Conservation (phyloP, 176 grass and related monocot species). For the Eleusine coracana region DNA sequence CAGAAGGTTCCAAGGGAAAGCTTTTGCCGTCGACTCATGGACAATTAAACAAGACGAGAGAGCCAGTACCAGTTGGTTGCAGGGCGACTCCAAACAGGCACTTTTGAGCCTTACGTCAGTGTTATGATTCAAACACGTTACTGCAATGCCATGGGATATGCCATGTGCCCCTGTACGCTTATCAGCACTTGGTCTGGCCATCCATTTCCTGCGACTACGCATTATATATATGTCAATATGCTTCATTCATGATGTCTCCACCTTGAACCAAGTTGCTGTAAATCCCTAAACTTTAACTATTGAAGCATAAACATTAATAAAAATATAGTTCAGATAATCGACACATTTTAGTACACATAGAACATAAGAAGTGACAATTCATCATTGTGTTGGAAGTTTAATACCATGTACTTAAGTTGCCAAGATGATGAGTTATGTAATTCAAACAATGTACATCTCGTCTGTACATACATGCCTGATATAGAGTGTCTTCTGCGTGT, state of each 20-base stretch:
- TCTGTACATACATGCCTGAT: conserved; percentile 27
- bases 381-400: conserved; percentile 17
- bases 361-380: conserved; percentile 6
- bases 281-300: neutral
- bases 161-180: conserved; percentile 8
- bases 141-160: conserved; percentile 24
- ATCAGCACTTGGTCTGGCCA: conserved; percentile 43
- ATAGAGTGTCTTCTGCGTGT: neutral
- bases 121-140: conserved; percentile 30
- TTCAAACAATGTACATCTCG: neutral
- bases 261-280: conserved; percentile 13
- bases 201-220: conserved; percentile 38
- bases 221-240: conserved; percentile 31
- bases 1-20: conserved; percentile 26
- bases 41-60: conserved; percentile 38
- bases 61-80: conserved; percentile 7
- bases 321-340: neutral
- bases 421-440: neutral
- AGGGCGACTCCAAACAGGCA: neutral
- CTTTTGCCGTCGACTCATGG: neutral
- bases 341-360: neutral
- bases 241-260: conserved; percentile 19
- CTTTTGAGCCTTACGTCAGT: conserved; percentile 36
- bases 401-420: neutral
- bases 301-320: neutral